These are phyloP conservation scores for Guillardia theta DNA, from an alignment of 78 protist species.

Conservation along the genomic window DNA sequence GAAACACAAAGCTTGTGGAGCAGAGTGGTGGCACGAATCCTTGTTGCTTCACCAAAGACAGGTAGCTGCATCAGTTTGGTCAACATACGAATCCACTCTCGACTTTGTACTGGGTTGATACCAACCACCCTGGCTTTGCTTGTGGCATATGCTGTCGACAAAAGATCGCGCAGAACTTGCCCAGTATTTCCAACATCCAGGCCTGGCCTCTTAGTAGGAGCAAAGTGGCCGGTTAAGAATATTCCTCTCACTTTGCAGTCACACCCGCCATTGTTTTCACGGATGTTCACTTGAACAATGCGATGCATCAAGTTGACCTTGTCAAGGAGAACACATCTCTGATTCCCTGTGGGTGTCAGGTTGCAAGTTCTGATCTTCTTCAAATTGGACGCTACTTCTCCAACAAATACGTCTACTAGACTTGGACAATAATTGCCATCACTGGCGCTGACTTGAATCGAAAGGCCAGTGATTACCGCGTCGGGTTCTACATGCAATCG, in stretches of 20 bases:
- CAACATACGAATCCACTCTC: background rate
- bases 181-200: background rate
- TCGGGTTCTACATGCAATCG: background rate
- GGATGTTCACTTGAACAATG: background rate
- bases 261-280: slow-evolving; percentile 30
- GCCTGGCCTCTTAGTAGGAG: background rate
- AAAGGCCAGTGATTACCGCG: background rate
- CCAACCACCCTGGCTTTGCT: background rate
- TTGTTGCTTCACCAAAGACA: background rate
- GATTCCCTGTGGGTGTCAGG: background rate
- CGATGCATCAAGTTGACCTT: background rate
- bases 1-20: background rate
- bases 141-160: background rate
- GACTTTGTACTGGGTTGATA: background rate
- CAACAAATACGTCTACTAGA: slow-evolving; percentile 1
- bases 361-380: slow-evolving; percentile 22
- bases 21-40: background rate
- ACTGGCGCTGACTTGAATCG: background rate
- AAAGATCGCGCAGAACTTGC: background rate
- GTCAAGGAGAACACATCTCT: background rate
- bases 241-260: slow-evolving; percentile 30
- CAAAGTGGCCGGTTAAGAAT: background rate
- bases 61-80: background rate
- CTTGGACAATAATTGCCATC: slow-evolving; percentile 31
- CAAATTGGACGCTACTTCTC: background rate